These are phyloP conservation scores for Fremontodendron californicum DNA, from an alignment of 345 rosid genomes.

Conservation along the genomic window DNA sequence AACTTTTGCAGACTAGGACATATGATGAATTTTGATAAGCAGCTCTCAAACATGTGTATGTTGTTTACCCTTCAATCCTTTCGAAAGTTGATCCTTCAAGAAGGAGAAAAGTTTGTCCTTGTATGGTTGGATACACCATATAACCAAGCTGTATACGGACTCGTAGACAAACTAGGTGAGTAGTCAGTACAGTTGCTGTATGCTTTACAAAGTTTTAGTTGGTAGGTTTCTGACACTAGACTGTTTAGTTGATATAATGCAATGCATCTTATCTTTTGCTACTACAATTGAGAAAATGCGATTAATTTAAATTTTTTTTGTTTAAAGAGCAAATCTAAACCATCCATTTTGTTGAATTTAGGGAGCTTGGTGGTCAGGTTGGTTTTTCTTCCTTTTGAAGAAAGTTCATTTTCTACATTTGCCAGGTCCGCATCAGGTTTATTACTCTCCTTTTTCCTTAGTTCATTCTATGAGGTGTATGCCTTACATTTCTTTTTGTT, in stretches of 20 bases:
- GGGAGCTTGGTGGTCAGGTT: slow-evolving; percentile 94
- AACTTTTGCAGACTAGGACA: slow-evolving; percentile 50
- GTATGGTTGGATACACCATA: slow-evolving; percentile 96
- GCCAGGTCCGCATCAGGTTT: slow-evolving; percentile 99
- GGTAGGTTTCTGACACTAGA: background rate
- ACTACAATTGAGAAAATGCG: background rate
- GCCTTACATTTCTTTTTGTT: background rate
- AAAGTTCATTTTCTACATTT: slow-evolving; percentile 88
- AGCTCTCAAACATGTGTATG: slow-evolving; percentile 77
- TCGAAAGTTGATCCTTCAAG: slow-evolving; percentile 86
- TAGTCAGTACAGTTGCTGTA: slow-evolving; percentile 6
- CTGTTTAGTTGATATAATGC: slow-evolving; percentile 13
- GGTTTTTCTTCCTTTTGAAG: slow-evolving; percentile 96
- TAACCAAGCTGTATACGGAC: slow-evolving; percentile 94
- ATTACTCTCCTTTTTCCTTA: slow-evolving; percentile 45
- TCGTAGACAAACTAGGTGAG: slow-evolving; percentile 88
- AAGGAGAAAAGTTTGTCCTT: slow-evolving; percentile 92
- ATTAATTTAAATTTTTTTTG: background rate
- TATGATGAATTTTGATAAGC: slow-evolving; percentile 53
- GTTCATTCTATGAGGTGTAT: background rate
- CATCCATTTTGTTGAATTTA: slow-evolving; percentile 25
- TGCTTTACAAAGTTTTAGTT: slow-evolving; percentile 3
- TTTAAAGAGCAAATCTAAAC: slow-evolving; percentile 12
- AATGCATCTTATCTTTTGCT: slow-evolving; percentile 12
- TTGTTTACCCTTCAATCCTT: slow-evolving; percentile 83